Conservation (phyloP, 352 stramenopile species). For the Pythium myriotylum region DNA sequence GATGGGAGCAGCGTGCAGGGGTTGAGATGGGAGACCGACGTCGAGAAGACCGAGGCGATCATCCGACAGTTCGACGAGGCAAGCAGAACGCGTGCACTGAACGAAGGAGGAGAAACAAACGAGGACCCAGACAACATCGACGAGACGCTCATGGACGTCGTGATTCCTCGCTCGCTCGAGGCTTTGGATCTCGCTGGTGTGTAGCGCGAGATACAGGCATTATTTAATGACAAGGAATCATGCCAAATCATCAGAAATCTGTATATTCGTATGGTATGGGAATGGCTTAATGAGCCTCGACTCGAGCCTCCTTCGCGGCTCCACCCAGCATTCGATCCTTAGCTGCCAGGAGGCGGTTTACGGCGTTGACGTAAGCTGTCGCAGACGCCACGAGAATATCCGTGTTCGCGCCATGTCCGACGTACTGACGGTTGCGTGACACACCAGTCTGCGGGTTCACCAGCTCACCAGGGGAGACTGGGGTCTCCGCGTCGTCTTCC, state of each 20-base stretch:
- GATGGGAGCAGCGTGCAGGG: slow-evolving; percentile 32
- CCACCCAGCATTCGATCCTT: slow-evolving; percentile 44
- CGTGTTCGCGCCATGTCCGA: slow-evolving; percentile 88
- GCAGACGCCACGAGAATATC: slow-evolving; percentile 89
- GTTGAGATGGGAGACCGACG: slow-evolving; percentile 77
- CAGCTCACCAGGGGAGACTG: slow-evolving; percentile 41
- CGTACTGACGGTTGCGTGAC: slow-evolving; percentile 82
- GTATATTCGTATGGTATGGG: neutral
- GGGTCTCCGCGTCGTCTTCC: slow-evolving; percentile 54
- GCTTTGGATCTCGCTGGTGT: slow-evolving; percentile 77
- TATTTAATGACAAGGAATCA: neutral
- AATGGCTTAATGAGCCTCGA: slow-evolving; percentile 17
- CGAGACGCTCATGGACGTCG: slow-evolving; percentile 65
- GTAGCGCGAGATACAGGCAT: slow-evolving; percentile 19
- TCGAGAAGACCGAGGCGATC: slow-evolving; percentile 82
- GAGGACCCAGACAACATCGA: slow-evolving; percentile 66
- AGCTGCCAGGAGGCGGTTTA: slow-evolving; percentile 84
- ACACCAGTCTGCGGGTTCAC: slow-evolving; percentile 89
- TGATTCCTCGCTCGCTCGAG: slow-evolving; percentile 76
- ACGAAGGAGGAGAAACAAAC: slow-evolving; percentile 48
- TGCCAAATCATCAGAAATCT: neutral
- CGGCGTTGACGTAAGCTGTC: slow-evolving; percentile 87
- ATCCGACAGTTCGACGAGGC: slow-evolving; percentile 81
- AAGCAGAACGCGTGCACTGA: slow-evolving; percentile 60
- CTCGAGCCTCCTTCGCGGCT: slow-evolving; percentile 10